Evolutionary conservation across 768 basidiomycete genomes (phyloP), one percentile per base, ranked within the genome.

Genomic region (Termitomyces titanicus): DNA sequence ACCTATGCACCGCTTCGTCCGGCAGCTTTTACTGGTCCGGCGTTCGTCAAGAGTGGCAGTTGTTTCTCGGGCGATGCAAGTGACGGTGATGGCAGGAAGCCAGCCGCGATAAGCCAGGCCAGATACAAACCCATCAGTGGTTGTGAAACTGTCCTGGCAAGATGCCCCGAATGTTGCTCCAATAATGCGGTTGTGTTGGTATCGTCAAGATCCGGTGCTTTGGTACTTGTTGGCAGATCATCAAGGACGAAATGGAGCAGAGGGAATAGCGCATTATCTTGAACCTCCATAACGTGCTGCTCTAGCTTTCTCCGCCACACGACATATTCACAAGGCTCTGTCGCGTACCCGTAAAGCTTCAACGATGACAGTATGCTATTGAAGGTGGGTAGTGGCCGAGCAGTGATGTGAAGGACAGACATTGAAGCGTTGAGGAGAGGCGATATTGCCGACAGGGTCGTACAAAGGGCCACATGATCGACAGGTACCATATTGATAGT

Each of bases 401-500:
- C 95, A 12, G 89, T 89, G 49, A 98, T 80, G 63, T 98, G 95
- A 44, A 91, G 72, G 15, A 93, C 92, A 24, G 79, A 75, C 54
- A 86, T 61, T 10, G 73, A 45, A 31, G 74, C 69, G 55, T 72
- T 63, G 62, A 75, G 72, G 53, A 84, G 70, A 40, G 86, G 80
- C 1, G 82, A 77, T 13, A 92, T 67, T 0, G 88, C 83, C 1
- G 95, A 89, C 3, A 91, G 76, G 0, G 89, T 73, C 5, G 85
- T 84, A 65, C 92, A 88, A 5, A 83, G 81, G 1, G 97, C 94
- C 59, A 99, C 95, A 68, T 95, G 91, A 70, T 98, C 91, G 37
- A 98, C 97, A 0, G 97, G 97, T 8, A 95, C 92, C 88, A 98
- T 95, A 73, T 99, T 99, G 65, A 99, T 81, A 1, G 92, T 89